A percentile compares a stretch with the other conserved stretches of the same genome.
Evolutionary conservation across 805 yeast genomes (phyloP).

Genomic region (Candida vaughaniae): DNA sequence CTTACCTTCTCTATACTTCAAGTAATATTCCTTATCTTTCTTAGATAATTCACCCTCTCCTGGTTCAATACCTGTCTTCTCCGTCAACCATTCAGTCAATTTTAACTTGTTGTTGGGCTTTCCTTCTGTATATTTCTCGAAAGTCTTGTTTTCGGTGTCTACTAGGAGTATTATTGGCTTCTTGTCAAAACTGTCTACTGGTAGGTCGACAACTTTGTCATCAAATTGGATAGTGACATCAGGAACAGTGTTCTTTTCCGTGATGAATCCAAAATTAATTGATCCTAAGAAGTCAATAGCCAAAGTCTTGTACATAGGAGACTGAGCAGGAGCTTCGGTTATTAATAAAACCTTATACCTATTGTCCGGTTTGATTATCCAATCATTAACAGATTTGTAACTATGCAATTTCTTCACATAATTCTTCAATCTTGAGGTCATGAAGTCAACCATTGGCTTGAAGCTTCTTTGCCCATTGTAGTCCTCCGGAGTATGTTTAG

Average conservation of each 20-base stretch:
- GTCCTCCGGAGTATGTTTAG: constrained; percentile 50
- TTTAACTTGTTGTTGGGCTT: constrained; percentile 29
- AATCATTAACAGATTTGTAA: constrained; percentile 29
- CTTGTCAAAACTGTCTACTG: constrained; percentile 8
- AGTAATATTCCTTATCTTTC: constrained; percentile 26
- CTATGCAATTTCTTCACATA: constrained; percentile 49
- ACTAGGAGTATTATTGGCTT: constrained; percentile 25
- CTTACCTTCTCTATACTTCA: constrained; percentile 31
- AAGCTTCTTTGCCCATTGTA: constrained; percentile 63
- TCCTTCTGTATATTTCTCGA: constrained; percentile 9
- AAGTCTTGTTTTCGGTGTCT: constrained; percentile 6
- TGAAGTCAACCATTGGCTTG: constrained; percentile 52
- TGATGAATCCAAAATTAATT: constrained; percentile 48
- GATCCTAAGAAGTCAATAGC: constrained; percentile 66
- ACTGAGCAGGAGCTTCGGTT: constrained; percentile 46
- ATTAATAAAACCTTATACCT: constrained; percentile 50
- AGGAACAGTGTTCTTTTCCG: constrained; percentile 18
- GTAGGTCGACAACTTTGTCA: constrained; percentile 16
- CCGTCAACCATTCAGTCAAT: constrained; percentile 33
- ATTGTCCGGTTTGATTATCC: constrained; percentile 19
- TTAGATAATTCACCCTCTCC: constrained; percentile 39
- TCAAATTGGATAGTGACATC: constrained; percentile 19
- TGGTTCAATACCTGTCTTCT: constrained; percentile 25
- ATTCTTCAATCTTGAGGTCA: constrained; percentile 60
- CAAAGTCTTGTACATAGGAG: constrained; percentile 60